These are phyloP conservation scores for Glycine soja DNA, from an alignment of 306 rosid genomes.

Conservation along the genomic window DNA sequence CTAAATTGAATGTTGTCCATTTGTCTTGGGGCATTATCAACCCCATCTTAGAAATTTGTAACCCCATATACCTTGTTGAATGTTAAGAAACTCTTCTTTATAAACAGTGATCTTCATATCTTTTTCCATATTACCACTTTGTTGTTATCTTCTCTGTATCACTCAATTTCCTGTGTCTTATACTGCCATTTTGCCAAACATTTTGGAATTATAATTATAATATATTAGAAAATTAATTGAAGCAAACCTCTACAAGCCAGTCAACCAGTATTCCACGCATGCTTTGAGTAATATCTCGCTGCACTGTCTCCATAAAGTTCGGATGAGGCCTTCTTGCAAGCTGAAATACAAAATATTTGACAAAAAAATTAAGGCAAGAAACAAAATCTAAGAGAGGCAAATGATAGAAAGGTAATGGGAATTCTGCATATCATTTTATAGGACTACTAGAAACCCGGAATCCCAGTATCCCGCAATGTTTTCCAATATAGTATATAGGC, in stretches of 20 bases:
- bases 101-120: neutral
- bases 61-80: too few relatives aligned
- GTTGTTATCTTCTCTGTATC: neutral
- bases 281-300: conserved; percentile 77
- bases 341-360: conserved; percentile 52
- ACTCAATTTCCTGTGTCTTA: neutral
- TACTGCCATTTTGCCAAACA: neutral
- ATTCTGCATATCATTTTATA: neutral
- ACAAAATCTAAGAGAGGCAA: conserved; percentile 36
- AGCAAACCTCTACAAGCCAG: conserved; percentile 97
- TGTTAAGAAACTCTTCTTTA: too few relatives aligned
- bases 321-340: conserved; percentile 77
- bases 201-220: neutral
- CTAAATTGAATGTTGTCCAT: too few relatives aligned
- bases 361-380: conserved; percentile 17
- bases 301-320: conserved; percentile 72
- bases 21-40: too few relatives aligned
- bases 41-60: too few relatives aligned
- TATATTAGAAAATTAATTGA: conserved; percentile 33
- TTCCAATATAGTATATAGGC: neutral
- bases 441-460: neutral
- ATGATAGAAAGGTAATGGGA: conserved; percentile 34
- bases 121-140: neutral
- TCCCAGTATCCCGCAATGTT: neutral
- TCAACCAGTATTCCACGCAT: conserved; percentile 93